A percentile compares a stretch with the other conserved stretches of the same genome.
These are phyloP conservation scores for Pseudocercospora fuligena DNA, from an alignment of 2,329 filamentous ascomycete genomes.

Conservation along the genomic window DNA sequence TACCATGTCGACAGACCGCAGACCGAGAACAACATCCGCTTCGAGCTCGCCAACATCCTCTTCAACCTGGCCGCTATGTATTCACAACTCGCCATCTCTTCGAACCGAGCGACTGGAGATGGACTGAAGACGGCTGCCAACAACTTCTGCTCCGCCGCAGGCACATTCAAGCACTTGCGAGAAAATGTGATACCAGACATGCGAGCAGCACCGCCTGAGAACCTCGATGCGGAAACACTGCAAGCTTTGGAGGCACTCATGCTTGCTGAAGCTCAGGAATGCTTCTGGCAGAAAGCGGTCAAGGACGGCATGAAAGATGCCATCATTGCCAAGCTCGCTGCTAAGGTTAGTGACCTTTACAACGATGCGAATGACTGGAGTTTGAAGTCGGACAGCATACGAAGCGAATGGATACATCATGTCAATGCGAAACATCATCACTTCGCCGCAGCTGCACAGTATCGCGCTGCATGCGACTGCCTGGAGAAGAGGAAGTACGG, in stretches of 20 bases:
- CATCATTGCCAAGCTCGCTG: slow-evolving; percentile 87
- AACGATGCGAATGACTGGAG: slow-evolving; percentile 81
- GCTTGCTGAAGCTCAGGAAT: slow-evolving; percentile 93
- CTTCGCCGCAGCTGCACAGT: slow-evolving; percentile 94
- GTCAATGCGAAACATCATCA: slow-evolving; percentile 97
- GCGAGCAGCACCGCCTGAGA: slow-evolving; percentile 78
- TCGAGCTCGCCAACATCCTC: slow-evolving; percentile 89
- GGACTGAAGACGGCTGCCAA: slow-evolving; percentile 87
- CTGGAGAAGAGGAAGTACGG: slow-evolving; percentile 93
- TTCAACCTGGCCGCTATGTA: slow-evolving; percentile 95
- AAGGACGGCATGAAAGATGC: slow-evolving; percentile 92
- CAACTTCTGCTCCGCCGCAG: slow-evolving; percentile 86
- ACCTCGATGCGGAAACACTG: slow-evolving; percentile 90
- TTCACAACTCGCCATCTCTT: slow-evolving; percentile 83
- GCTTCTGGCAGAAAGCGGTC: slow-evolving; percentile 96
- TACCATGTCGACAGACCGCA: slow-evolving; percentile 55
- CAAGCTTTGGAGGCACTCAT: slow-evolving; percentile 82
- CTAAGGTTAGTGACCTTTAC: slow-evolving; percentile 90
- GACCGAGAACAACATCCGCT: slow-evolving; percentile 66
- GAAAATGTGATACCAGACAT: slow-evolving; percentile 79
- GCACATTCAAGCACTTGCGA: slow-evolving; percentile 79
- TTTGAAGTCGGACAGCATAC: slow-evolving; percentile 85
- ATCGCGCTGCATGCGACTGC: slow-evolving; percentile 85
- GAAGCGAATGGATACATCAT: slow-evolving; percentile 96
- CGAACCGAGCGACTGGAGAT: slow-evolving; percentile 77